phyloP scores from a whole-genome alignment of 116 monocot genomes.

The Dioscorea cayenensis region DNA sequence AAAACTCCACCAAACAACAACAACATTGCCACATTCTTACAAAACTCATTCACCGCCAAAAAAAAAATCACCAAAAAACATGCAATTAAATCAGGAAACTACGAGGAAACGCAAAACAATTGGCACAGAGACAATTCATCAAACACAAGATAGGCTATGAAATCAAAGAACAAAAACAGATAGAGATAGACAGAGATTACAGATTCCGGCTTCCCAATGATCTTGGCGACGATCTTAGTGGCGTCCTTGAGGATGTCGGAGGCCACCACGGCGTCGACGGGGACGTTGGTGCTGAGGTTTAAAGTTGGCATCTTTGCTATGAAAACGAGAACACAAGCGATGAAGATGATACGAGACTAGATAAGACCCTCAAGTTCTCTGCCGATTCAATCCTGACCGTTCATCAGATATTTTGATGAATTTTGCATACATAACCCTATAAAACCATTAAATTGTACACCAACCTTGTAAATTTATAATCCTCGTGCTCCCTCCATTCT shows the following conservation, averaged over 20 bases:
- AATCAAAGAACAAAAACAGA: neutral
- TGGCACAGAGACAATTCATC: slow-evolving; percentile 20
- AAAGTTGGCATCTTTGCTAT: slow-evolving; percentile 58
- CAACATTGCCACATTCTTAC: too few relatives aligned
- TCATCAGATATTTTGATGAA: neutral
- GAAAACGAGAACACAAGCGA: too few relatives aligned
- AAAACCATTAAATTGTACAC: too few relatives aligned
- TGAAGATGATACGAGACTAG: too few relatives aligned
- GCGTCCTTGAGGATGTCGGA: slow-evolving; percentile 89
- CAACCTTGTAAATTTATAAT: too few relatives aligned
- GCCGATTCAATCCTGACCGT: too few relatives aligned
- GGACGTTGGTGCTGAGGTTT: slow-evolving; percentile 75
- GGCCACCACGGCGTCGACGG: slow-evolving; percentile 79
- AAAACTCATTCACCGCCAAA: neutral
- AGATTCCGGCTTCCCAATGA: slow-evolving; percentile 92
- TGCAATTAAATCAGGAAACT: neutral
- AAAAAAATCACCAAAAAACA: too few relatives aligned
- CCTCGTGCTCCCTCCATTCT: too few relatives aligned
- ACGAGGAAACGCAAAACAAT: neutral
- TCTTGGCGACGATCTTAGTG: slow-evolving; percentile 61
- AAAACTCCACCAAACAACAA: too few relatives aligned
- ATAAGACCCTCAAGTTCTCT: too few relatives aligned
- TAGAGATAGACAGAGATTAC: slow-evolving; percentile 17
- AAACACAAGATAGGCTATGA: slow-evolving; percentile 16
- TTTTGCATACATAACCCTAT: too few relatives aligned